These are phyloP conservation scores for Polyporus tsugae DNA, from an alignment of 1,284 basidiomycete species.

Conservation along the genomic window DNA sequence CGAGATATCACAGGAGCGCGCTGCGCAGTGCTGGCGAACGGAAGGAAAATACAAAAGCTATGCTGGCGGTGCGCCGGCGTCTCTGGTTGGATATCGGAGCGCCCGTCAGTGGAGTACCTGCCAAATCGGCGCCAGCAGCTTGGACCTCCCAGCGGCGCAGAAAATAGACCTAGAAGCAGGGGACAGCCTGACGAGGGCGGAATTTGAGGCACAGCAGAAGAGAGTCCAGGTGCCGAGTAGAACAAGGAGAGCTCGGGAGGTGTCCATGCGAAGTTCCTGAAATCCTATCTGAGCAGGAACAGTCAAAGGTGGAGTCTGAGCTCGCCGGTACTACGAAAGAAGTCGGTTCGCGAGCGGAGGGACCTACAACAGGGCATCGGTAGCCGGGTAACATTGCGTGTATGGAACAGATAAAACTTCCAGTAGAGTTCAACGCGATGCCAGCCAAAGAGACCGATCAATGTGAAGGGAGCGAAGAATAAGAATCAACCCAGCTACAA, in stretches of 20 bases:
- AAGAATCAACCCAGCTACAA: not conserved
- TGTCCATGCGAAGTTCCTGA: not conserved
- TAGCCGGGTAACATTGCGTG: not conserved
- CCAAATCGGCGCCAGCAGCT: not conserved
- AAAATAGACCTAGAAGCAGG: not conserved
- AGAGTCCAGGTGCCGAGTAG: not conserved
- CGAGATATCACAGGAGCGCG: not conserved
- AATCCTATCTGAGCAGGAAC: not conserved
- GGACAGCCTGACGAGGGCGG: not conserved
- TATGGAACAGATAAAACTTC: not conserved
- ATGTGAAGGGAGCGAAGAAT: not conserved
- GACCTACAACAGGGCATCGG: not conserved
- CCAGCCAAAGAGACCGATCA: not conserved
- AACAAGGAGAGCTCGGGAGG: not conserved
- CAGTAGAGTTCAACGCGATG: too few species aligned
- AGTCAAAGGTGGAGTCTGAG: not conserved
- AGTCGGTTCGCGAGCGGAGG: not conserved
- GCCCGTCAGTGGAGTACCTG: not conserved
- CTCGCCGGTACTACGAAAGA: not conserved
- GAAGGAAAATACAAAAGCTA: not conserved
- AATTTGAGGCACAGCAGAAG: constrained; percentile 3
- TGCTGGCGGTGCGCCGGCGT: not conserved
- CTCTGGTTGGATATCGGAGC: not conserved
- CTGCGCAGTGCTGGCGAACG: not conserved
- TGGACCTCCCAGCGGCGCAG: not conserved